phyloP scores from a whole-genome alignment of 2,329 filamentous ascomycete genomes.

The Pezicula neosporulosa region DNA sequence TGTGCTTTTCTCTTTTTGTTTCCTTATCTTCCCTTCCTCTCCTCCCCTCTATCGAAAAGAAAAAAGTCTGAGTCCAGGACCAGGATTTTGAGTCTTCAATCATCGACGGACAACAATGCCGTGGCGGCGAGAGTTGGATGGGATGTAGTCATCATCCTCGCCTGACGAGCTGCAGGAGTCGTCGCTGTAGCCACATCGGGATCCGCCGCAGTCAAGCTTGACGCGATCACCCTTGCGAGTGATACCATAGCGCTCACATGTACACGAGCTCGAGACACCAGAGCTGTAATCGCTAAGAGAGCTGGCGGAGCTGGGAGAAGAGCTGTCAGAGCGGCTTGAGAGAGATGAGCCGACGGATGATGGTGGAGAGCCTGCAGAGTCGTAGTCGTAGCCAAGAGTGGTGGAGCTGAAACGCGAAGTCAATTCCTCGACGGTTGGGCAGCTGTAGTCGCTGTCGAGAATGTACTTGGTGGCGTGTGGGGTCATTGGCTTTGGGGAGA shows the following conservation, averaged over 20 bases:
- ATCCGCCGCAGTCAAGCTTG: slow-evolving; percentile 92
- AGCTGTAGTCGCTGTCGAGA: slow-evolving; percentile 75
- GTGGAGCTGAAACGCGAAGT: slow-evolving; percentile 67
- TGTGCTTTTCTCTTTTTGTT: slow-evolving; percentile 9
- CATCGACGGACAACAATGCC: slow-evolving; percentile 53
- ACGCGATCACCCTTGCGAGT: slow-evolving; percentile 89
- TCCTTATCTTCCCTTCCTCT: slow-evolving; percentile 1
- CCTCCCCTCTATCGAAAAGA: slow-evolving; percentile 5
- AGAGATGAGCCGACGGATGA: slow-evolving; percentile 69
- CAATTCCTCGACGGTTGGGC: slow-evolving; percentile 73
- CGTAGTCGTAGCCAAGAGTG: slow-evolving; percentile 52
- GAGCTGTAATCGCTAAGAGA: slow-evolving; percentile 77
- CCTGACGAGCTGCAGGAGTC: slow-evolving; percentile 68
- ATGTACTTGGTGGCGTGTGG: slow-evolving; percentile 86
- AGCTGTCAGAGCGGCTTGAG: slow-evolving; percentile 71
- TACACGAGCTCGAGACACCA: slow-evolving; percentile 77
- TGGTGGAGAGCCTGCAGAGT: slow-evolving; percentile 56
- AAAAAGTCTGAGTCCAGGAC: background rate
- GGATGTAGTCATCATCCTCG: slow-evolving; percentile 57
- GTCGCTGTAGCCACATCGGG: slow-evolving; percentile 79
- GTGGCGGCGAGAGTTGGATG: slow-evolving; percentile 56
- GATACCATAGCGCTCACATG: slow-evolving; percentile 95
- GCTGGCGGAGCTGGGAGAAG: slow-evolving; percentile 61
- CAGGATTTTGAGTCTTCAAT: slow-evolving; percentile 4
- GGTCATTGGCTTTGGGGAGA: slow-evolving; percentile 84